Evolutionary conservation across 352 stramenopile species (phyloP), one percentile per base, ranked within the genome.

Genomic region (Thraustochytrium sp.): DNA sequence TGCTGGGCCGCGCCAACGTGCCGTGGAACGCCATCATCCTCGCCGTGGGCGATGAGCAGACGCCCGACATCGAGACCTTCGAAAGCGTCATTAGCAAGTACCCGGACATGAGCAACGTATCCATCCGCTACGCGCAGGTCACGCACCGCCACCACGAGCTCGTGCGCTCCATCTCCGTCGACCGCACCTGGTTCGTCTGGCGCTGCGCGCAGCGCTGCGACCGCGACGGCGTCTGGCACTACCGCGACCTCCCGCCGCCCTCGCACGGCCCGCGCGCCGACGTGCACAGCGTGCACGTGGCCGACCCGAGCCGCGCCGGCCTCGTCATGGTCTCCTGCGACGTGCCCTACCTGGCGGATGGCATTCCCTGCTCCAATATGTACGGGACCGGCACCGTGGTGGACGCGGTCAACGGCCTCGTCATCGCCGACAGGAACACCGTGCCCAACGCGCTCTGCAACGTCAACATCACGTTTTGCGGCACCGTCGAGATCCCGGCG

Each of bases 361-460:
- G 92, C 26, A 94, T 96, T 73, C 93, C 90, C 26, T 93, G 90
- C 85, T 94, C 90, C 2, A 94, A 90, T 54, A 96, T 95, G 75
- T 89, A 94, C 49, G 93, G 93, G 9, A 91, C 93, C 31, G 93
- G 93, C n/a, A 82, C 96, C 16, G 91, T 97, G 0, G 89, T 97
- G 1, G 92, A 97, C 82, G 88, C 87, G 0, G 85, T 89, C 23
- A 85, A 89, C 56, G 93, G 93, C 0, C 92, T 97, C 68, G 91
- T 97, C n/a, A 87, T 96, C 37, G 92, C 96, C 56, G 93, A 97
- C 84, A 91, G 95, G 65, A 97, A 95, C 84, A 97, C 93, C 0
- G 92, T 96, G 29, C 92, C 92, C 3, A 94, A 93, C 49, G 90
- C 92, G 0, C 85, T 96, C 5, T 92, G 92, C 29, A 92, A 96